Evolutionary conservation across 176 grass and related monocot species (phyloP).

Genomic region (Aegilops bicornis): DNA sequence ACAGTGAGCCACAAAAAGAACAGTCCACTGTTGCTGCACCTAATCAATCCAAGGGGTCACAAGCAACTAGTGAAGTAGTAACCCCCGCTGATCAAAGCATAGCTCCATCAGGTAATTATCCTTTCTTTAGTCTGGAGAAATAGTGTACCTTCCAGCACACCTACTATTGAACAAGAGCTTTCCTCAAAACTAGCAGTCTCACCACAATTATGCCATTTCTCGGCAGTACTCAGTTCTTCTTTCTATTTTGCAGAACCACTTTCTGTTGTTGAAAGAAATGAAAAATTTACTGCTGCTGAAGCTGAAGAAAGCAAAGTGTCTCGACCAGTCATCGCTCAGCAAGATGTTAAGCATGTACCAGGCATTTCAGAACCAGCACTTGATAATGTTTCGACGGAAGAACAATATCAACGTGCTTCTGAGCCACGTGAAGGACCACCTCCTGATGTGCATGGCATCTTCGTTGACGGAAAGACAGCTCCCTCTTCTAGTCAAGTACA

Average conservation of each 20-base stretch:
- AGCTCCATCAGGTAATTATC: constrained; percentile 7
- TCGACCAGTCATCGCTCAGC: not conserved
- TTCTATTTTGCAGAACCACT: not conserved
- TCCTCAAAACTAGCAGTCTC: not conserved
- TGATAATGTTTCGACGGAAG: not conserved
- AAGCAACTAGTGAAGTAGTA: constrained; percentile 1
- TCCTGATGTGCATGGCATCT: not conserved
- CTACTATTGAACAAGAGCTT: not conserved
- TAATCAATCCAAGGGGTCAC: constrained; percentile 25
- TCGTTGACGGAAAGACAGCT: not conserved
- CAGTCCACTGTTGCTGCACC: not conserved
- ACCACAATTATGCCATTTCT: not conserved
- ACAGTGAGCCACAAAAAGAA: not conserved
- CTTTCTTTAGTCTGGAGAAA: not conserved
- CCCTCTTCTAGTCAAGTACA: not conserved
- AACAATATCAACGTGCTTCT: not conserved
- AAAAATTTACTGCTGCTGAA: not conserved
- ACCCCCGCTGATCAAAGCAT: not conserved
- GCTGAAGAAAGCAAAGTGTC: too few species aligned
- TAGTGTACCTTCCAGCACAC: not conserved
- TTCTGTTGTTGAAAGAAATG: not conserved
- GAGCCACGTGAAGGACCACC: not conserved
- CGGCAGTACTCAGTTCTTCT: not conserved
- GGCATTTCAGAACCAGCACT: not conserved
- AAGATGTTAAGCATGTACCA: not conserved